Evolutionary conservation across 768 basidiomycete species (phyloP).

Genomic region (Calvatia gigantea): DNA sequence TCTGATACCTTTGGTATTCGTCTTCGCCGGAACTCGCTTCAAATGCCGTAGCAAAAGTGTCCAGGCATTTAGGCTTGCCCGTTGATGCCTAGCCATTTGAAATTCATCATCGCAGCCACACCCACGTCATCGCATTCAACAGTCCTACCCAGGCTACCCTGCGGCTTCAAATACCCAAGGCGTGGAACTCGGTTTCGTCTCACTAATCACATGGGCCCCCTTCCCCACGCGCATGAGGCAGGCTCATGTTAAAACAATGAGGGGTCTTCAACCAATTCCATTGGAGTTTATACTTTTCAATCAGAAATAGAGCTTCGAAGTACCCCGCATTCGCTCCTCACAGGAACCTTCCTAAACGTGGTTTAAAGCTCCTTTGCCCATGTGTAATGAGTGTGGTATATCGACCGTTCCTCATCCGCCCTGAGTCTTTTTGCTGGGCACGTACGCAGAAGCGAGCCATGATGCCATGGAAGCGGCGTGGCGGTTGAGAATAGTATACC

Average conservation of each 20-base stretch:
- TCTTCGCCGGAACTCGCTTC: neutral
- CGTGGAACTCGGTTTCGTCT: neutral
- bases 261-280: neutral
- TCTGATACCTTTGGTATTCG: neutral
- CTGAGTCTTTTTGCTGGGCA: neutral
- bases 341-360: conserved; percentile 5
- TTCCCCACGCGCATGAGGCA: neutral
- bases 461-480: neutral
- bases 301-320: neutral
- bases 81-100: neutral
- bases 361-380: neutral
- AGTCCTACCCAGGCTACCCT: neutral
- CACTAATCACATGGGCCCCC: neutral
- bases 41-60: neutral
- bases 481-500: neutral
- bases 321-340: conserved; percentile 7
- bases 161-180: conserved; percentile 1
- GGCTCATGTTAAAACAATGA: neutral
- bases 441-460: neutral
- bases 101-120: neutral
- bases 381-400: neutral
- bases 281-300: neutral
- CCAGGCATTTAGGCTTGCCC: conserved; percentile 1
- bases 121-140: conserved; percentile 2
- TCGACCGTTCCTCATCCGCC: neutral